Evolutionary conservation across 768 basidiomycete species (phyloP), one percentile per base, ranked within the genome.

Genomic region (Tulasnella sp.): DNA sequence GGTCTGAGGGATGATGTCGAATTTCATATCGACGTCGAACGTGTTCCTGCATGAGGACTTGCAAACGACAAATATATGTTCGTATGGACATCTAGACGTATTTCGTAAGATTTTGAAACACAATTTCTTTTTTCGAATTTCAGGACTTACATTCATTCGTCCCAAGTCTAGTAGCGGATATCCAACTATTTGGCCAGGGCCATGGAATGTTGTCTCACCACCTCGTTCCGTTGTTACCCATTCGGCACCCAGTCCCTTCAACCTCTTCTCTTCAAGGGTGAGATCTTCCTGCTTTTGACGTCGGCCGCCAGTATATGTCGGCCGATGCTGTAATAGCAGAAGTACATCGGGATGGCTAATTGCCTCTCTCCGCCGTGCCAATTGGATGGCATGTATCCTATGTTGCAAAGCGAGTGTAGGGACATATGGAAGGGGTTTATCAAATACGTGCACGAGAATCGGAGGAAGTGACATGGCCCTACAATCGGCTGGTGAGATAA

Each of bases 161-260:
- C 77, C 77, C 16, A 98, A 74, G 68, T 98, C 93, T 45, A 96
- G 71, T 45, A 98, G 71, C 2, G 91, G 89, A 63, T 99, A 99
- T 25, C 91, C 95, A 13, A 96, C 85, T 59, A 99, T 72, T 66
- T 99, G 95, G 5, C 95, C 95, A 1, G 95, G 92, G 0, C 95
- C 95, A 64, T 99, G 95, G 65, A 88, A 99, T 1, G 95, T 99
- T 52, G 90, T 74, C 67, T 96, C 82, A 2, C 95, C 95, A 12
- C 95, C 95, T 47, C 95, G 73, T 47, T 77, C 72, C 2, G 90
- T 79, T 20, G 76, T 68, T 33, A 85, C 75, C 60, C 92, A 92
- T 62, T 95, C 88, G 0, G 93, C 93, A 22, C 93, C 93, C 20
- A 88, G 70, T 27, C 70, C 62, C 3, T 72, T 75, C n/a, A 96